A percentile compares a stretch with the other conserved stretches of the same genome.
phyloP scores from a whole-genome alignment of 1,284 basidiomycete species.

The Puccinia hordei region DNA sequence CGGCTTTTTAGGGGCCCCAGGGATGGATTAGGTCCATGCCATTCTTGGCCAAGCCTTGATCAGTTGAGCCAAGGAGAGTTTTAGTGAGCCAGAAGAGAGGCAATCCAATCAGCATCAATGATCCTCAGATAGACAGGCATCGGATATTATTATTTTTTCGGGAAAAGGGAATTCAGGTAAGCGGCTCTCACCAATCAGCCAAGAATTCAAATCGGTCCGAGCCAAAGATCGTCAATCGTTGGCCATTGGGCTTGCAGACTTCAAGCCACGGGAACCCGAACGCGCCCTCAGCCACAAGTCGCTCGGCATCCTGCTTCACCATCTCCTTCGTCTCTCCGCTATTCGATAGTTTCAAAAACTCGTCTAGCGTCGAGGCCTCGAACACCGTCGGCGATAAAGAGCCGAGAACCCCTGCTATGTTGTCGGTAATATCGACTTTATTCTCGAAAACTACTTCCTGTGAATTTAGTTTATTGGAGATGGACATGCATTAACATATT shows the following conservation, averaged over 20 bases:
- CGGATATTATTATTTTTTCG: not conserved
- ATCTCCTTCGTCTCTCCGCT: not conserved
- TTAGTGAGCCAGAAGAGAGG: too few relatives aligned
- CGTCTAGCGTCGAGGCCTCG: not conserved
- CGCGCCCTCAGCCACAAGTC: constrained; percentile 30
- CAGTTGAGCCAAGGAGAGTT: too few relatives aligned
- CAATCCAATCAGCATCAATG: too few relatives aligned
- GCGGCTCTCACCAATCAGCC: constrained; percentile 24
- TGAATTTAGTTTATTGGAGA: too few relatives aligned
- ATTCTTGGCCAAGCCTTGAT: too few relatives aligned
- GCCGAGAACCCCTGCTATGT: not conserved
- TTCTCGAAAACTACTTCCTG: constrained; percentile 31
- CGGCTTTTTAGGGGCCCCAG: not conserved
- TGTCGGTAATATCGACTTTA: not conserved
- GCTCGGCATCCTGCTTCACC: constrained; percentile 9
- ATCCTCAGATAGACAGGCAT: not conserved
- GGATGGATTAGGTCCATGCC: too few relatives aligned
- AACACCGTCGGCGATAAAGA: not conserved
- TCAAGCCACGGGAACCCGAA: constrained; percentile 46
- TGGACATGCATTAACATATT: not conserved
- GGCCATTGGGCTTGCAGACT: not conserved
- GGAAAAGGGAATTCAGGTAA: not conserved
- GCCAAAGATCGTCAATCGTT: constrained; percentile 29
- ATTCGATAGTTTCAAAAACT: not conserved
- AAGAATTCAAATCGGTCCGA: constrained; percentile 49